phyloP scores from a whole-genome alignment of 2,329 filamentous ascomycete genomes.

The Epichloe sp. region DNA sequence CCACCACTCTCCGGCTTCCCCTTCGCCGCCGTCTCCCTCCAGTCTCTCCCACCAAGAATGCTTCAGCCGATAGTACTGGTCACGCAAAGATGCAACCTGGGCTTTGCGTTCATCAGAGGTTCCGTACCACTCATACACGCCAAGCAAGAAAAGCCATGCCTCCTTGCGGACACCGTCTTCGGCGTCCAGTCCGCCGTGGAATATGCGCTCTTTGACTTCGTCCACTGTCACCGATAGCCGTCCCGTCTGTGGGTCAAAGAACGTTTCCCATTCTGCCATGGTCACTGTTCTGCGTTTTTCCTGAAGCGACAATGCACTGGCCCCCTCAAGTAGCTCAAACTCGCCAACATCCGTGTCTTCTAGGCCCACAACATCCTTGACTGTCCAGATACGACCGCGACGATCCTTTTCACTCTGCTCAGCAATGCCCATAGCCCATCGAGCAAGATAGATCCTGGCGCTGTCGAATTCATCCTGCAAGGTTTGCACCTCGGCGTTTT shows the following conservation, averaged over 20 bases:
- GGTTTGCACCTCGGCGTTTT: slow-evolving; percentile 88
- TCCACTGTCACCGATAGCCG: slow-evolving; percentile 68
- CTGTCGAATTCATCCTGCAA: slow-evolving; percentile 96
- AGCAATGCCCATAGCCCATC: slow-evolving; percentile 98
- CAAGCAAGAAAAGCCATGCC: slow-evolving; percentile 88
- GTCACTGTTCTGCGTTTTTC: slow-evolving; percentile 69
- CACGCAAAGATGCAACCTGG: slow-evolving; percentile 70
- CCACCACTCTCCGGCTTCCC: slow-evolving; percentile 89
- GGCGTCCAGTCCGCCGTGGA: slow-evolving; percentile 79
- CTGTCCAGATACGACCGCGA: slow-evolving; percentile 82
- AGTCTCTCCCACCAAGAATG: slow-evolving; percentile 93
- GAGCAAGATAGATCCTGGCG: slow-evolving; percentile 80
- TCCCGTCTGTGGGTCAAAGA: slow-evolving; percentile 68
- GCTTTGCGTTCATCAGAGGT: slow-evolving; percentile 73
- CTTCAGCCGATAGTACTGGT: slow-evolving; percentile 90
- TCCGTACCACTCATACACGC: slow-evolving; percentile 88
- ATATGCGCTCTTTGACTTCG: slow-evolving; percentile 94
- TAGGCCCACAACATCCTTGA: slow-evolving; percentile 79
- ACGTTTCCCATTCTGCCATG: slow-evolving; percentile 77
- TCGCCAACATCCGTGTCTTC: slow-evolving; percentile 92
- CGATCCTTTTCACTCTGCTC: slow-evolving; percentile 89
- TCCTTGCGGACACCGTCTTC: slow-evolving; percentile 92
- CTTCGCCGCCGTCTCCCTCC: slow-evolving; percentile 65
- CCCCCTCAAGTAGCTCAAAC: slow-evolving; percentile 84
- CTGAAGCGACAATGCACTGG: slow-evolving; percentile 57